phyloP scores from a whole-genome alignment of 306 rosid genomes.

The Bauhinia variegata region DNA sequence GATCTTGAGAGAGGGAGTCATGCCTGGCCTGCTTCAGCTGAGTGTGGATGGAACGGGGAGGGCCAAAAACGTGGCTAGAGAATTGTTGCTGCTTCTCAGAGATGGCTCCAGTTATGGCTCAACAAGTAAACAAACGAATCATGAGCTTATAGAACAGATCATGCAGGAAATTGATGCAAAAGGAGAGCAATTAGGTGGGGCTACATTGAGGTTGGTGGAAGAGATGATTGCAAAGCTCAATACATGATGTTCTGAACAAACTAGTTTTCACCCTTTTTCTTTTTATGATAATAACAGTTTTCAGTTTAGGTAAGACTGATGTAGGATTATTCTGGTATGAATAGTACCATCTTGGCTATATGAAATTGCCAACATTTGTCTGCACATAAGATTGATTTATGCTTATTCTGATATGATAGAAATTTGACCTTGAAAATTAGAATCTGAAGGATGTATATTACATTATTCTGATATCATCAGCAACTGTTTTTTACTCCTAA shows the following conservation, averaged over 20 bases:
- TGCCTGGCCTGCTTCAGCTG: slow-evolving; percentile 86
- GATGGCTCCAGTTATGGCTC: slow-evolving; percentile 55
- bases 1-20: slow-evolving; percentile 74
- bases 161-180: slow-evolving; percentile 79
- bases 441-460: neutral
- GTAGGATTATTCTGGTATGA: neutral
- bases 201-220: slow-evolving; percentile 62
- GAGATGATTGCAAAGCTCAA: slow-evolving; percentile 82
- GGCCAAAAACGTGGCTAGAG: slow-evolving; percentile 53
- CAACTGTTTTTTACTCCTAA: neutral
- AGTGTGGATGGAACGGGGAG: slow-evolving; percentile 73
- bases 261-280: neutral
- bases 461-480: neutral
- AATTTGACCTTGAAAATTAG: neutral
- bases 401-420: slow-evolving; percentile 20
- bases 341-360: slow-evolving; percentile 15
- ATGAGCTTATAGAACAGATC: slow-evolving; percentile 51
- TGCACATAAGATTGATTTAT: slow-evolving; percentile 45
- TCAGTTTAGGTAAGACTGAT: too few species aligned
- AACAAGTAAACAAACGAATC: slow-evolving; percentile 43
- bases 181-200: slow-evolving; percentile 56
- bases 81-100: slow-evolving; percentile 67
- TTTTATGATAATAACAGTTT: neutral
- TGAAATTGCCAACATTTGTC: slow-evolving; percentile 26
- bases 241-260: slow-evolving; percentile 26